A percentile compares a stretch with the other conserved stretches of the same genome.
Conservation (phyloP, 768 basidiomycete genomes). For the Mycena belliarum region DNA sequence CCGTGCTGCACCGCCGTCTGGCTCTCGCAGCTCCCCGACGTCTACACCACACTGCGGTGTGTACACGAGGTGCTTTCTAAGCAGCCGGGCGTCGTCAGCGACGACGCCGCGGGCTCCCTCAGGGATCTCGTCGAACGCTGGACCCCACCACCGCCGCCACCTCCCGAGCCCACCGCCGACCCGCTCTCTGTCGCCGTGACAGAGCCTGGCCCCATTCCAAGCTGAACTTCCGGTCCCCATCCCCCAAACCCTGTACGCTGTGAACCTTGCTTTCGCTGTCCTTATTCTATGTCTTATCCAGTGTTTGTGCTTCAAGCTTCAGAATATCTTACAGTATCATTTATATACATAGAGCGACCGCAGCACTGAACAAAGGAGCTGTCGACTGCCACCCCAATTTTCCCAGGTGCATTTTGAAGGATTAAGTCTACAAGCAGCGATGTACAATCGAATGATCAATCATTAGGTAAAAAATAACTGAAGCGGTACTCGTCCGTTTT, state of each 20-base stretch:
- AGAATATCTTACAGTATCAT: not conserved
- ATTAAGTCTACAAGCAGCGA: too few relatives aligned
- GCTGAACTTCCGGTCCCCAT: not conserved
- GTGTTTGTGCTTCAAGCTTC: too few relatives aligned
- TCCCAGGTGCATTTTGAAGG: too few relatives aligned
- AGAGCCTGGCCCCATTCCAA: too few relatives aligned
- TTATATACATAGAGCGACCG: too few relatives aligned
- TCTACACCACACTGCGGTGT: slow-evolving; percentile 5
- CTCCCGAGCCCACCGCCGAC: too few relatives aligned
- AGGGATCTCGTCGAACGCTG: slow-evolving; percentile 6
- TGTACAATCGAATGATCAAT: too few relatives aligned
- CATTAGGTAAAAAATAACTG: too few relatives aligned
- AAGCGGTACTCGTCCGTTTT: too few relatives aligned
- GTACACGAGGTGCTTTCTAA: not conserved
- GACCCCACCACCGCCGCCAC: slow-evolving; percentile 8
- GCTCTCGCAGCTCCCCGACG: slow-evolving; percentile 10
- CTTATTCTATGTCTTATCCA: not conserved
- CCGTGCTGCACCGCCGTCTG: slow-evolving; percentile 11
- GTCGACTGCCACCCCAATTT: too few relatives aligned
- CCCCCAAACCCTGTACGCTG: not conserved
- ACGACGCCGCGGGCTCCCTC: not conserved
- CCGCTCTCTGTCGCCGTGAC: too few relatives aligned
- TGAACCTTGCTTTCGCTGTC: slow-evolving; percentile 5
- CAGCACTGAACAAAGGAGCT: too few relatives aligned
- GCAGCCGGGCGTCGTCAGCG: not conserved